phyloP scores from a whole-genome alignment of 495 filamentous ascomycete species.

The Hypoxylon crocopeplum region DNA sequence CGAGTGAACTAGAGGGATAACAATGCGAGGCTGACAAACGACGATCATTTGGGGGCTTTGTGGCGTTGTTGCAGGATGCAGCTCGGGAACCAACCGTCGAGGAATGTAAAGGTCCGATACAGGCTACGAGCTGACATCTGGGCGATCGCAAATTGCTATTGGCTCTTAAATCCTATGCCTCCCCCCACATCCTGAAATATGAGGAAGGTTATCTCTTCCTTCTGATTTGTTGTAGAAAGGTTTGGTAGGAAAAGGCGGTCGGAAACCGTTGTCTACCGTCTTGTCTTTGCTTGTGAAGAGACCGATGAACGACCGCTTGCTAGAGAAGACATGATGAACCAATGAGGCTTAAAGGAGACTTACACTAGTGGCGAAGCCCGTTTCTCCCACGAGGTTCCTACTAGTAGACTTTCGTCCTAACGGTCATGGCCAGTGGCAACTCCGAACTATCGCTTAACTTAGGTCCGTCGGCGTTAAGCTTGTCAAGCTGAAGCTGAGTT shows the following conservation, averaged over 20 bases:
- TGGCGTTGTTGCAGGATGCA: background rate
- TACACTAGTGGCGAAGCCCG: background rate
- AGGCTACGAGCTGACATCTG: slow-evolving; percentile 18
- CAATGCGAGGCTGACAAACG: slow-evolving; percentile 23
- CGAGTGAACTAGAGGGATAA: background rate
- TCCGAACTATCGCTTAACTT: background rate
- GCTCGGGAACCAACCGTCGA: background rate
- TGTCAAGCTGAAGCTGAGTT: slow-evolving; percentile 9
- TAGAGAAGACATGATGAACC: slow-evolving; percentile 8
- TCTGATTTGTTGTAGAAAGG: slow-evolving; percentile 9
- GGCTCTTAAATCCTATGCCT: background rate
- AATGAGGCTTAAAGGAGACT: slow-evolving; percentile 30
- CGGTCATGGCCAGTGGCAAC: background rate
- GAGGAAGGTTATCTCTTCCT: background rate
- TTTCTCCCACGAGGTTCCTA: background rate
- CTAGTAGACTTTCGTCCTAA: background rate
- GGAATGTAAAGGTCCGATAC: slow-evolving; percentile 19
- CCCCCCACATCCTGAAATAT: background rate
- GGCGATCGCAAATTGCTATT: slow-evolving; percentile 25
- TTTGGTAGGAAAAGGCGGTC: background rate
- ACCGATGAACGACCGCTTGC: background rate
- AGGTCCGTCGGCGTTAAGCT: slow-evolving; percentile 21
- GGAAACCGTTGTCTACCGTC: background rate
- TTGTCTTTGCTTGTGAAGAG: background rate
- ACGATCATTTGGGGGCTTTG: slow-evolving; percentile 7